Conservation (phyloP, 495 filamentous ascomycete species). For the Aspergillus steynii region DNA sequence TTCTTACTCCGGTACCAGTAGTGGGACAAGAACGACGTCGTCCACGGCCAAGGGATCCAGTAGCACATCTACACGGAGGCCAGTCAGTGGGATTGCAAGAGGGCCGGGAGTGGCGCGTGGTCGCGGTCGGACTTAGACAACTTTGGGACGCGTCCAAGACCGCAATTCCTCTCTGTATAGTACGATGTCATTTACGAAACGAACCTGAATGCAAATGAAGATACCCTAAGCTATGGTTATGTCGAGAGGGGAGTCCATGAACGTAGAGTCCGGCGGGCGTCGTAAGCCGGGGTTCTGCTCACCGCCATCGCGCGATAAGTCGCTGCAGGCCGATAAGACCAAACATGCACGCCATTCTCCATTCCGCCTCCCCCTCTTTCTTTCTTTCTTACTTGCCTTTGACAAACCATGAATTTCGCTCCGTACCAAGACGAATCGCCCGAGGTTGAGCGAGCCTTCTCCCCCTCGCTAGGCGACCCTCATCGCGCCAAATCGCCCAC, state of each 20-base stretch:
- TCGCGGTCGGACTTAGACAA: constrained; percentile 32
- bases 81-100: constrained; percentile 51
- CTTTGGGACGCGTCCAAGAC: not conserved
- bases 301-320: constrained; percentile 14
- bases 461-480: constrained; percentile 55
- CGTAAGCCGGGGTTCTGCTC: constrained; percentile 10
- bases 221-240: constrained; percentile 13
- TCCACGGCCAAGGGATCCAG: constrained; percentile 32
- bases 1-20: constrained; percentile 27
- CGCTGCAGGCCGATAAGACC: constrained; percentile 24
- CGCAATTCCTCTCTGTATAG: constrained; percentile 14
- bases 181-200: constrained; percentile 9
- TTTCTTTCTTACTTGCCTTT: not conserved
- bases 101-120: constrained; percentile 45
- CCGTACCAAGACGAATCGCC: constrained; percentile 91
- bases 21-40: constrained; percentile 25
- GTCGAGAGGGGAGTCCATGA: not conserved
- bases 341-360: constrained; percentile 15
- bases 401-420: constrained; percentile 77
- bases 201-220: constrained; percentile 21
- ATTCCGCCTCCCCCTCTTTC: constrained; percentile 2
- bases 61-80: constrained; percentile 44
- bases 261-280: not conserved
- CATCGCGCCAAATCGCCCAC: constrained; percentile 51
- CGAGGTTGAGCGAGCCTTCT: constrained; percentile 71